Conservation (phyloP, 805 yeast species). For the Ogataea angusta region DNA sequence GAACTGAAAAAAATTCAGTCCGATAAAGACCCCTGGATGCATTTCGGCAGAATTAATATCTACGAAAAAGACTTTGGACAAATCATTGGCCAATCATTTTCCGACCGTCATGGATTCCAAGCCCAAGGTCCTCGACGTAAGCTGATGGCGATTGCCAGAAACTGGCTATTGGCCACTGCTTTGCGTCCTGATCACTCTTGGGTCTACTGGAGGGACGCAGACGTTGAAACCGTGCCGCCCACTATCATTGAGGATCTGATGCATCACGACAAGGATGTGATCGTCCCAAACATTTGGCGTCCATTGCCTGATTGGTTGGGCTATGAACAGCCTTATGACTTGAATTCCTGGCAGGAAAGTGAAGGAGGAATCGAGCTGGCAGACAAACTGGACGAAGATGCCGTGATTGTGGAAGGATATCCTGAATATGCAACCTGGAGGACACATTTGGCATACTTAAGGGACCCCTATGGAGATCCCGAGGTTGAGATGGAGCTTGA, state of each 20-base stretch:
- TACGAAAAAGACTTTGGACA: conserved; percentile 91
- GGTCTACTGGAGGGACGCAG: conserved; percentile 97
- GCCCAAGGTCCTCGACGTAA: conserved; percentile 94
- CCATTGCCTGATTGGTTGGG: conserved; percentile 82
- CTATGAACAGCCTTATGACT: conserved; percentile 75
- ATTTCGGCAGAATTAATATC: conserved; percentile 81
- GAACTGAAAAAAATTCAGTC: conserved; percentile 63
- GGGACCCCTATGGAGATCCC: conserved; percentile 91
- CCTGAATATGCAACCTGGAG: conserved; percentile 97
- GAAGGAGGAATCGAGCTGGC: conserved; percentile 77
- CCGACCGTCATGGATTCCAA: conserved; percentile 89
- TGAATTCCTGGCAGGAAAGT: conserved; percentile 78
- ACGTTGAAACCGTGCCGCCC: conserved; percentile 80
- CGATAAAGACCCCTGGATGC: conserved; percentile 52
- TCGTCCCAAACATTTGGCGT: conserved; percentile 90
- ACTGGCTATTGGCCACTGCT: conserved; percentile 85
- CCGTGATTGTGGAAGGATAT: conserved; percentile 93
- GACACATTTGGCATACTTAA: conserved; percentile 87
- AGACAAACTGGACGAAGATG: conserved; percentile 77
- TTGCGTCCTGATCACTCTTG: conserved; percentile 86
- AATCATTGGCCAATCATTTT: conserved; percentile 82
- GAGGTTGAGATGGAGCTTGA: conserved; percentile 90
- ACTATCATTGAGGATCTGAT: conserved; percentile 84
- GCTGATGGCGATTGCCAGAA: conserved; percentile 90
- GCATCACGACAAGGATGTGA: conserved; percentile 84